Evolutionary conservation across 768 basidiomycete species (phyloP).

Genomic region (Boletus rubescentipes): DNA sequence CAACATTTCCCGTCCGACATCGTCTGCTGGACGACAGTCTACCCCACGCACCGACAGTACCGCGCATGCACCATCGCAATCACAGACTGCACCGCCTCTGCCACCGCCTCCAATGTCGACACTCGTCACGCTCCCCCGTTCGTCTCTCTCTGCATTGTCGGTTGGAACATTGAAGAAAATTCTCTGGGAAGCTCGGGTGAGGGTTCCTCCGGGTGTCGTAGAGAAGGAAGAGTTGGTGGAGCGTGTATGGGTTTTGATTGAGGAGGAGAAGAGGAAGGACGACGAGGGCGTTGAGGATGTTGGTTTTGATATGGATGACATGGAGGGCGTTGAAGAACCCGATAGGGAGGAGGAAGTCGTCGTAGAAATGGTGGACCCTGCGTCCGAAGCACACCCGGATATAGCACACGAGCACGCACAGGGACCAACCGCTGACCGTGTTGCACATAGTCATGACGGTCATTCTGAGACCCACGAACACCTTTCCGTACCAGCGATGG

Average conservation of each 20-base stretch:
- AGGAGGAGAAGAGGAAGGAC: slow-evolving; percentile 58
- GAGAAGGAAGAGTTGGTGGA: slow-evolving; percentile 85
- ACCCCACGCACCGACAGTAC: slow-evolving; percentile 8
- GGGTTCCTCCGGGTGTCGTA: slow-evolving; percentile 51
- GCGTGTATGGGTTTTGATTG: slow-evolving; percentile 61
- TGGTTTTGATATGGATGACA: slow-evolving; percentile 23
- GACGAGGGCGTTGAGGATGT: slow-evolving; percentile 38
- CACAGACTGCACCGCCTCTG: slow-evolving; percentile 36
- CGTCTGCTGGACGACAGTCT: slow-evolving; percentile 16
- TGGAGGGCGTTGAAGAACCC: slow-evolving; percentile 24
- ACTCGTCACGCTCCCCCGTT: slow-evolving; percentile 60
- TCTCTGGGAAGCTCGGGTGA: slow-evolving; percentile 77
- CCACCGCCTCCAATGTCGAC: slow-evolving; percentile 57
- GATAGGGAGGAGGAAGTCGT: slow-evolving; percentile 17
- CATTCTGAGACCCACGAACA: slow-evolving; percentile 4
- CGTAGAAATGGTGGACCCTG: slow-evolving; percentile 17
- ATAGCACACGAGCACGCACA: slow-evolving; percentile 1
- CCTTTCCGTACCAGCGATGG: background rate
- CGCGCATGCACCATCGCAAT: slow-evolving; percentile 11
- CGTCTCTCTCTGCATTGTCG: slow-evolving; percentile 58
- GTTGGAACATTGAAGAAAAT: slow-evolving; percentile 76
- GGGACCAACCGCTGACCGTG: background rate
- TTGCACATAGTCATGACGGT: background rate
- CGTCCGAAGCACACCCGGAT: slow-evolving; percentile 9
- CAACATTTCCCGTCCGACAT: slow-evolving; percentile 15